A percentile compares a stretch with the other conserved stretches of the same genome.
Conservation (phyloP, 768 basidiomycete genomes). For the Pleurotus citrinopileatus region DNA sequence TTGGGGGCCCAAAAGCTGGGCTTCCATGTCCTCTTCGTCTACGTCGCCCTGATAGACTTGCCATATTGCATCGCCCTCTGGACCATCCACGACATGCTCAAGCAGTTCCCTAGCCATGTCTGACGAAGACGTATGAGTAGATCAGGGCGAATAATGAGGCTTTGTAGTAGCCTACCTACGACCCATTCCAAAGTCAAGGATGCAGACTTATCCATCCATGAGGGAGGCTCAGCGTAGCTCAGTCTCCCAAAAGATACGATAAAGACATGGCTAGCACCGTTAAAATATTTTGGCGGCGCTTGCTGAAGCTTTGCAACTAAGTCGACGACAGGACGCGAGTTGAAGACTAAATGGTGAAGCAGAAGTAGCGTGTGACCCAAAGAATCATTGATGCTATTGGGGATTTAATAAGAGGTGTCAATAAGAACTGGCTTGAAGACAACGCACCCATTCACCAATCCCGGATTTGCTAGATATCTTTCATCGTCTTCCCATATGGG, state of each 20-base stretch:
- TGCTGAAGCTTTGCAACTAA: constrained; percentile 58
- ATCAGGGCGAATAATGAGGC: neutral
- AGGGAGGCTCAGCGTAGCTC: constrained; percentile 64
- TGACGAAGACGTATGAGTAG: neutral
- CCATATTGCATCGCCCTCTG: constrained; percentile 67
- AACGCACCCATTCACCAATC: constrained; percentile 35
- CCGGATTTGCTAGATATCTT: constrained; percentile 31
- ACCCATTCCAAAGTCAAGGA: constrained; percentile 41
- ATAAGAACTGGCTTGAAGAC: neutral
- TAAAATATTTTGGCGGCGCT: constrained; percentile 56
- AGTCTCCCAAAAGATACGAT: constrained; percentile 76
- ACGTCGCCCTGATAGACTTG: constrained; percentile 51
- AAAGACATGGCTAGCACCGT: constrained; percentile 66
- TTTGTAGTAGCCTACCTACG: constrained; percentile 37
- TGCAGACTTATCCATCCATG: constrained; percentile 46
- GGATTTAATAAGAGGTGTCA: neutral
- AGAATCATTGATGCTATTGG: constrained; percentile 44
- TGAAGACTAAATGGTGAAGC: constrained; percentile 62
- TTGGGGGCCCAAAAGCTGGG: constrained; percentile 32
- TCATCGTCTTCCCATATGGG: constrained; percentile 69
- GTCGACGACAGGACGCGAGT: constrained; percentile 42
- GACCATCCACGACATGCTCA: constrained; percentile 69
- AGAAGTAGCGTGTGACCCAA: constrained; percentile 55
- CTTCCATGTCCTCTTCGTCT: constrained; percentile 63
- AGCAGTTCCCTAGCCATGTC: constrained; percentile 60